Evolutionary conservation across 1,284 basidiomycete genomes (phyloP), one percentile per base, ranked within the genome.

Genomic region (Ceratobasidium sp.): DNA sequence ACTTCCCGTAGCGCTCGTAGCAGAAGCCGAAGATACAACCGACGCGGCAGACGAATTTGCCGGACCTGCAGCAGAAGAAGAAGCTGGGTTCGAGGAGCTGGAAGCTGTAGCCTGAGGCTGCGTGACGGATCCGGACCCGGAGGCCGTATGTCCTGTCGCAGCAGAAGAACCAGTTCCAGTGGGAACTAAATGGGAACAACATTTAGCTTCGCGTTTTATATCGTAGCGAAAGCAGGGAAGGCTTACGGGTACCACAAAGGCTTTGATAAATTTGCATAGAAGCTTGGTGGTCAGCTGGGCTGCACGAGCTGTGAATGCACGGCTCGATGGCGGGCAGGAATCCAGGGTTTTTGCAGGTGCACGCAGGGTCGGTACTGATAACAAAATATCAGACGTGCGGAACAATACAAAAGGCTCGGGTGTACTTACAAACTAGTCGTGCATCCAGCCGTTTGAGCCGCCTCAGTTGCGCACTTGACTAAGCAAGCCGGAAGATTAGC

Each of bases 211-310:
- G 11, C 38, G 3, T 14, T 35, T 8, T 18, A 9, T 14, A 57
- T n/a, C 16, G 13, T n/a, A 5, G 8, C 30, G 28, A 14, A 18
- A 35, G 2, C 2, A 32, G 11, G 6, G 6, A 43, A 23, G 4
- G 26, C 57, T 43, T 41, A 59, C 57, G 32, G 23, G 57, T 6
- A 7, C 57, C 57, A 41, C 57, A 59, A 23, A 59, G 21, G 16
- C 38, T 59, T 23, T 59, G 1, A 30, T 32, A 59, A 43, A 59
- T 16, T 4, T n/a, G 2, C 38, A 59, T 59, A 1, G 57, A 32
- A 23, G 35, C 16, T 21, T 41, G 32, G 32, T 59, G 57, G 44
- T 59, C 57, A 11, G 57, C 30, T 4, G 5, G 7, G 28, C 9
- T 32, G 57, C 57, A 59, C 16, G 30, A 41, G 30, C 14, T 32